These are phyloP conservation scores for Laguncularia racemosa DNA, from an alignment of 345 rosid species.

Conservation along the genomic window DNA sequence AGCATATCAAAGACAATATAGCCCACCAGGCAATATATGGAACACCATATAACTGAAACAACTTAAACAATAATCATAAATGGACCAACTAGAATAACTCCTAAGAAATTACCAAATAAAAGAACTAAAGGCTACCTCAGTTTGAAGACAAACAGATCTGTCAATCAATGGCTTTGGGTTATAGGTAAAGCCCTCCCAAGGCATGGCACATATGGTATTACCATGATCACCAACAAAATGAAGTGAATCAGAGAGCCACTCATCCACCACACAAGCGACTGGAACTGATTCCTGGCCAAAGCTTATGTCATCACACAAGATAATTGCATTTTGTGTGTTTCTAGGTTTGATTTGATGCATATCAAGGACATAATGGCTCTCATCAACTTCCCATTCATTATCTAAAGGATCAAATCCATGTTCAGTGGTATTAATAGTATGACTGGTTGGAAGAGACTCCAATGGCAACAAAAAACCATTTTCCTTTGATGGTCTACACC, in stretches of 20 bases:
- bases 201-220: constrained; percentile 28
- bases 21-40: no score
- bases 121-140: constrained; percentile 46
- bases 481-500: constrained; percentile 59
- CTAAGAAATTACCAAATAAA: neutral
- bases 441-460: constrained; percentile 33
- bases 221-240: constrained; percentile 16
- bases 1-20: no score
- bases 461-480: constrained; percentile 24
- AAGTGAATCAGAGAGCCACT: constrained; percentile 34
- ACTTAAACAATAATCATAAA: no score
- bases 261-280: constrained; percentile 67
- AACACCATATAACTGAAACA: no score
- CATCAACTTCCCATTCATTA: constrained; percentile 63
- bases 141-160: constrained; percentile 36
- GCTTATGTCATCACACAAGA: constrained; percentile 81
- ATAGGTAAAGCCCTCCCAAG: constrained; percentile 80
- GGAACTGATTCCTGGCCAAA: constrained; percentile 73
- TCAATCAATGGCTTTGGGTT: constrained; percentile 51
- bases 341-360: constrained; percentile 42
- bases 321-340: constrained; percentile 30
- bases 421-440: constrained; percentile 9
- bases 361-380: constrained; percentile 73
- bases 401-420: constrained; percentile 21
- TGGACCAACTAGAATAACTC: no score